A percentile compares a stretch with the other conserved stretches of the same genome.
phyloP scores from a whole-genome alignment of 2,329 filamentous ascomycete species.

The Microcyclosporella mali region DNA sequence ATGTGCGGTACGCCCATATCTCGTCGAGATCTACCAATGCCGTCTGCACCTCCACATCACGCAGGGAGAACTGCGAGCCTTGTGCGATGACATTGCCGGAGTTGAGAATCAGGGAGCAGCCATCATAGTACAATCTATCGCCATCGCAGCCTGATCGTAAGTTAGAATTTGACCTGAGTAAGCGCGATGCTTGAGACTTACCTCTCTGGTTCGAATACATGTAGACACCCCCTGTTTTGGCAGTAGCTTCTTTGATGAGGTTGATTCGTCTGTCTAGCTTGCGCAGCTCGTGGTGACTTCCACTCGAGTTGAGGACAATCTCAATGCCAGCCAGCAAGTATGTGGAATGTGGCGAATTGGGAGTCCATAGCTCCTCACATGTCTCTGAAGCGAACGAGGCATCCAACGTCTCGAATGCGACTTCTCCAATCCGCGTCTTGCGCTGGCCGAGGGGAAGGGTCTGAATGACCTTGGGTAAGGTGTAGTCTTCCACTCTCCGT shows the following conservation, averaged over 20 bases:
- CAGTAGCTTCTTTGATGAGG: constrained; percentile 61
- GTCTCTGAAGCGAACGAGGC: constrained; percentile 60
- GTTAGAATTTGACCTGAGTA: too few relatives aligned
- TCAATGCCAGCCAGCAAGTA: constrained; percentile 63
- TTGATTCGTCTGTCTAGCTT: constrained; percentile 59
- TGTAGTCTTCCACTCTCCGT: constrained; percentile 57
- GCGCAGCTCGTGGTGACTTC: constrained; percentile 60
- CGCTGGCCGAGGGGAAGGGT: constrained; percentile 48
- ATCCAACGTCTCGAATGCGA: constrained; percentile 55
- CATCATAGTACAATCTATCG: constrained; percentile 57
- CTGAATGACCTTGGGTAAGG: constrained; percentile 55
- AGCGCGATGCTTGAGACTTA: too few relatives aligned
- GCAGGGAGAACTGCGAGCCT: constrained; percentile 59
- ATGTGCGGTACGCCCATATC: constrained; percentile 56
- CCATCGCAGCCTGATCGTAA: constrained; percentile 44
- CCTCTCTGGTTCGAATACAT: constrained; percentile 56
- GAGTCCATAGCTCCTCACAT: constrained; percentile 63
- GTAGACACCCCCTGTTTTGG: constrained; percentile 56
- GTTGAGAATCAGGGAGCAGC: constrained; percentile 57
- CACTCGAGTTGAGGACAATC: constrained; percentile 57
- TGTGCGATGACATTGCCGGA: constrained; percentile 60
- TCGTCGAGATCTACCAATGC: constrained; percentile 60
- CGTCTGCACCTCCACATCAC: constrained; percentile 51
- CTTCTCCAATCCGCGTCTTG: constrained; percentile 63
- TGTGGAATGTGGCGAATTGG: constrained; percentile 50